These are phyloP conservation scores for Brassica hybrid DNA, from an alignment of 441 rosid genomes.

Conservation along the genomic window DNA sequence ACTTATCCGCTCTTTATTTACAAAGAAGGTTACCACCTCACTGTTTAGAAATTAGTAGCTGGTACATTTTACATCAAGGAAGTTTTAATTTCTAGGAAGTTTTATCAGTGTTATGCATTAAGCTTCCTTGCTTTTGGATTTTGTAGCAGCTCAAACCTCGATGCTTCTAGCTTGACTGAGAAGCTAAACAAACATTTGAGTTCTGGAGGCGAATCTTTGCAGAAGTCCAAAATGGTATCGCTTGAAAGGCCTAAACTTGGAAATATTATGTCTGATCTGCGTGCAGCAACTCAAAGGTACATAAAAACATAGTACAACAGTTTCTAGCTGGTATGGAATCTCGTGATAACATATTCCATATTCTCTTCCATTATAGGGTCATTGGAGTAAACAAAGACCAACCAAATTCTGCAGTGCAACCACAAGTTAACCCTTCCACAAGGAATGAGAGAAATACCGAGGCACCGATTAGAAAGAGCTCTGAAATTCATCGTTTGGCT, in stretches of 20 bases:
- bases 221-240: slow-evolving; percentile 44
- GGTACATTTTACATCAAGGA: too few relatives aligned
- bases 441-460: slow-evolving; percentile 46
- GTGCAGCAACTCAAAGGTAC: slow-evolving; percentile 61
- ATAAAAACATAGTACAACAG: slow-evolving; percentile 17
- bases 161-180: slow-evolving; percentile 47
- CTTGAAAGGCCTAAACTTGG: slow-evolving; percentile 54
- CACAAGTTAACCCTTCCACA: slow-evolving; percentile 43
- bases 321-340: slow-evolving; percentile 7
- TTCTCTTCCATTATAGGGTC: slow-evolving; percentile 51
- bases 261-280: slow-evolving; percentile 54
- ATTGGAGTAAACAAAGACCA: slow-evolving; percentile 45
- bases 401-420: slow-evolving; percentile 38
- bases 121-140: slow-evolving; percentile 21
- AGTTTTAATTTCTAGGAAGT: slow-evolving; percentile 6
- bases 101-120: slow-evolving; percentile 10
- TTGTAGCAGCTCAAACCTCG: slow-evolving; percentile 53
- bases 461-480: slow-evolving; percentile 38
- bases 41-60: too few relatives aligned
- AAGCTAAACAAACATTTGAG: slow-evolving; percentile 44
- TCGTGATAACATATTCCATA: not conserved
- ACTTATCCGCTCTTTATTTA: slow-evolving; percentile 1
- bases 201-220: slow-evolving; percentile 46
- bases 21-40: not conserved
- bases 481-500: slow-evolving; percentile 41